Conservation (phyloP, 768 basidiomycete genomes). For the Nevesoporus exiguus region DNA sequence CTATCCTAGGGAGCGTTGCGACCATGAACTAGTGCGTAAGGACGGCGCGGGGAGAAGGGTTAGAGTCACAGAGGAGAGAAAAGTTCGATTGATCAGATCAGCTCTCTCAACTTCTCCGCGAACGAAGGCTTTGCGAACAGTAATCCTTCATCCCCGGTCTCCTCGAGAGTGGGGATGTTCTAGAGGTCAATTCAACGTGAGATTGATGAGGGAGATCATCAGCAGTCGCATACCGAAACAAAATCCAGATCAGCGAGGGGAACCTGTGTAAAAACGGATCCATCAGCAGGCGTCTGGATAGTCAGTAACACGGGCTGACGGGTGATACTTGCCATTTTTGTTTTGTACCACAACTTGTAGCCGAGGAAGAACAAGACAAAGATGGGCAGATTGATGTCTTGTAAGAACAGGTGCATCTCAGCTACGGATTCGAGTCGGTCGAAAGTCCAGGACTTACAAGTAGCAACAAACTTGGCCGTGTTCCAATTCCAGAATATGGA, state of each 20-base stretch:
- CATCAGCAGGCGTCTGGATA: background rate
- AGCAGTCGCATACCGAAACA: constrained; percentile 46
- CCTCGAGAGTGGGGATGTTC: constrained; percentile 67
- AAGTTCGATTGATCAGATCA: constrained; percentile 2
- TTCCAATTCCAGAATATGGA: constrained; percentile 63
- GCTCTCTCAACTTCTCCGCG: background rate
- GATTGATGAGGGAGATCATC: background rate
- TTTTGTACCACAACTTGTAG: constrained; percentile 37
- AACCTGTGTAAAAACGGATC: background rate
- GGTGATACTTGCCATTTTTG: constrained; percentile 18
- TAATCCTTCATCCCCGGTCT: constrained; percentile 48
- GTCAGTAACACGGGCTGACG: no score
- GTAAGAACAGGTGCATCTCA: background rate
- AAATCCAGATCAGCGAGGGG: constrained; percentile 60
- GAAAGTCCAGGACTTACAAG: constrained; percentile 29
- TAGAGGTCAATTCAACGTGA: constrained; percentile 21
- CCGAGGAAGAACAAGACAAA: constrained; percentile 44
- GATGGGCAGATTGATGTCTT: constrained; percentile 40
- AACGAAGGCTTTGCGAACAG: constrained; percentile 9
- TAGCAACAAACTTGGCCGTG: constrained; percentile 46
- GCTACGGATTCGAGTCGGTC: background rate
- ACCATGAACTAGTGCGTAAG: no score
- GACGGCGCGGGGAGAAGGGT: no score
- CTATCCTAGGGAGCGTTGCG: no score
- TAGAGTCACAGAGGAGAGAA: background rate